Evolutionary conservation across 75 land plant species (phyloP).

Genomic region (Pseudotsuga menziesii): DNA sequence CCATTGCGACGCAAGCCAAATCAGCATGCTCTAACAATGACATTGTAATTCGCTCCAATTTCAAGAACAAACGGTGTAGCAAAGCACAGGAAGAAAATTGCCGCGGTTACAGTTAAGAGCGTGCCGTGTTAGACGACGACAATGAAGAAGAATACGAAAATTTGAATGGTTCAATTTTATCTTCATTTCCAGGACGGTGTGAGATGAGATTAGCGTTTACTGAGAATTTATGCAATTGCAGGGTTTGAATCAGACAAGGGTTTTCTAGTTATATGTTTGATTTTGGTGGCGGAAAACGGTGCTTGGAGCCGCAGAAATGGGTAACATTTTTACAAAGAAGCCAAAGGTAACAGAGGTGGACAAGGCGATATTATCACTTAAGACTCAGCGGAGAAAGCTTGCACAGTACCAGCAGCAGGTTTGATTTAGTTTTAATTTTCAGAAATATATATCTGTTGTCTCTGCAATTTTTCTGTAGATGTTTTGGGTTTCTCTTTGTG

Average conservation of each 20-base stretch:
- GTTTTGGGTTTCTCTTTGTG: no score
- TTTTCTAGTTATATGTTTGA: not conserved
- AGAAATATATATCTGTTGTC: not conserved
- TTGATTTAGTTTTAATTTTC: not conserved
- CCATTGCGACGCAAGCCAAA: no score
- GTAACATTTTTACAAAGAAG: conserved; percentile 83
- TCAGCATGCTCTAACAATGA: no score
- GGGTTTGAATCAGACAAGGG: not conserved
- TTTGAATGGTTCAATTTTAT: no score
- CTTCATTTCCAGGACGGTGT: no score
- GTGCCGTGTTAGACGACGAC: no score
- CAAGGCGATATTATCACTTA: conserved; percentile 80
- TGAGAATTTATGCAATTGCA: not conserved
- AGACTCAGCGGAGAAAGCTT: conserved; percentile 89
- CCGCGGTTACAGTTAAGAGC: no score
- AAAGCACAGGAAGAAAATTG: no score
- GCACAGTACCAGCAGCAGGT: conserved; percentile 84
- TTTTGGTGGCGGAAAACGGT: not conserved
- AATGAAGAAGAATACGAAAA: no score
- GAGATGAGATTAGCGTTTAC: not conserved
- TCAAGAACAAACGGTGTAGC: no score
- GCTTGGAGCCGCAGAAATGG: conserved; percentile 41
- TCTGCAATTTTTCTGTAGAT: no score
- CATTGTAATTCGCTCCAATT: no score
- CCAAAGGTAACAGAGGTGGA: conserved; percentile 87